Evolutionary conservation across 176 grass and related monocot species (phyloP).

Genomic region (Zoysia japonica): DNA sequence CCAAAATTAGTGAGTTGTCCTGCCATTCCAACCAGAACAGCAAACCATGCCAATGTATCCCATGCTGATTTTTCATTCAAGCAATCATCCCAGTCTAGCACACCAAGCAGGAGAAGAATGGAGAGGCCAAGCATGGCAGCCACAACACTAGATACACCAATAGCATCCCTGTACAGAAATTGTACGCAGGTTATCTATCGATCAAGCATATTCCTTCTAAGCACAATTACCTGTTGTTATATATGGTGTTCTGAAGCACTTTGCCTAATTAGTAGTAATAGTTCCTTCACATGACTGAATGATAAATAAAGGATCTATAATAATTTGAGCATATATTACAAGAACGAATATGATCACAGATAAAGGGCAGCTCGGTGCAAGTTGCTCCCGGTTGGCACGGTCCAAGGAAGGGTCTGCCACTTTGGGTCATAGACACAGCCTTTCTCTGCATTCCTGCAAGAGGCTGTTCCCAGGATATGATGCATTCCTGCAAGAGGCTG

Average conservation of each 20-base stretch:
- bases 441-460: too few relatives aligned
- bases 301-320: not conserved
- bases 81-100: constrained; percentile 88
- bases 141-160: constrained; percentile 76
- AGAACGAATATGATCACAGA: not conserved
- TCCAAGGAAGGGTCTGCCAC: too few relatives aligned
- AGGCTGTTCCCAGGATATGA: too few relatives aligned
- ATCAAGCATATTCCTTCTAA: not conserved
- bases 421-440: too few relatives aligned
- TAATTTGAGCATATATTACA: not conserved
- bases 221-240: not conserved
- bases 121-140: constrained; percentile 87
- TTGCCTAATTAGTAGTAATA: not conserved
- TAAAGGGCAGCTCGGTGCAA: not conserved
- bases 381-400: too few relatives aligned
- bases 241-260: constrained; percentile 20
- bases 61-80: constrained; percentile 86
- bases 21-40: constrained; percentile 85
- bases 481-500: too few relatives aligned
- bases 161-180: constrained; percentile 53
- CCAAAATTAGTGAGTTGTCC: constrained; percentile 76
- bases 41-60: constrained; percentile 90
- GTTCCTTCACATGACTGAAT: not conserved
- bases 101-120: constrained; percentile 83
- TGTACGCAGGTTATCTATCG: not conserved